Percentiles rank a stretch among this genome's conserved stretches.
phyloP scores from a whole-genome alignment of 176 grass and related monocot genomes.

The Microstegium vimineum region DNA sequence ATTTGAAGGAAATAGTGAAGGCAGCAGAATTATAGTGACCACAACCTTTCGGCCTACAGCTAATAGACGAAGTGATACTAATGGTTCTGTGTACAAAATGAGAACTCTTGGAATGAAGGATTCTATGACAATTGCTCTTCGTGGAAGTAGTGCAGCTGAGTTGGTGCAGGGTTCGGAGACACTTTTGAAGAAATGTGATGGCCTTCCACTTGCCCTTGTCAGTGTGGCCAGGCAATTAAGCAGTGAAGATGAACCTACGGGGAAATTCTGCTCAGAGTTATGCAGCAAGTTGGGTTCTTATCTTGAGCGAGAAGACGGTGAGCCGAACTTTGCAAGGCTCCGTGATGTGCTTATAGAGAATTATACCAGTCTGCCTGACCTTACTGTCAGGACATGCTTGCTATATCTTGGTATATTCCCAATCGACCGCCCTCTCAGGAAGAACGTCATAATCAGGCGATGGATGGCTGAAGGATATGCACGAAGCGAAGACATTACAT shows the following conservation, averaged over 20 bases:
- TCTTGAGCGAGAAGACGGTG: neutral
- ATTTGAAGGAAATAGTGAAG: neutral
- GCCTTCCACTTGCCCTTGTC: too few species aligned
- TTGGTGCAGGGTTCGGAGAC: neutral
- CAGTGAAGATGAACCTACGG: neutral
- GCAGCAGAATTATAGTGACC: slow-evolving; percentile 12
- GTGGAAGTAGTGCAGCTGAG: neutral
- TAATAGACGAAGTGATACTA: neutral
- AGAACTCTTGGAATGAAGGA: neutral
- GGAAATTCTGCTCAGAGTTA: neutral
- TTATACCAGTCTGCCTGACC: neutral
- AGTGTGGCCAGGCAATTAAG: neutral
- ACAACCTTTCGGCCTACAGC: neutral
- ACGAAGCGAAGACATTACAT: neutral
- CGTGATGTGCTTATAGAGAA: neutral
- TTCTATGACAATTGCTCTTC: neutral
- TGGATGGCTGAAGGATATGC: slow-evolving; percentile 19
- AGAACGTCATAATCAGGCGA: neutral
- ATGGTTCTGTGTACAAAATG: neutral
- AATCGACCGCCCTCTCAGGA: neutral
- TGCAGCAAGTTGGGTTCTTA: neutral
- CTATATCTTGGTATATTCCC: neutral
- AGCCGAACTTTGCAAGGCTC: neutral
- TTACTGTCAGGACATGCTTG: neutral
- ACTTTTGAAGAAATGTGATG: slow-evolving; percentile 19